A percentile compares a stretch with the other conserved stretches of the same genome.
Evolutionary conservation across 345 rosid species (phyloP).

Genomic region (Lenwebbia sp.): DNA sequence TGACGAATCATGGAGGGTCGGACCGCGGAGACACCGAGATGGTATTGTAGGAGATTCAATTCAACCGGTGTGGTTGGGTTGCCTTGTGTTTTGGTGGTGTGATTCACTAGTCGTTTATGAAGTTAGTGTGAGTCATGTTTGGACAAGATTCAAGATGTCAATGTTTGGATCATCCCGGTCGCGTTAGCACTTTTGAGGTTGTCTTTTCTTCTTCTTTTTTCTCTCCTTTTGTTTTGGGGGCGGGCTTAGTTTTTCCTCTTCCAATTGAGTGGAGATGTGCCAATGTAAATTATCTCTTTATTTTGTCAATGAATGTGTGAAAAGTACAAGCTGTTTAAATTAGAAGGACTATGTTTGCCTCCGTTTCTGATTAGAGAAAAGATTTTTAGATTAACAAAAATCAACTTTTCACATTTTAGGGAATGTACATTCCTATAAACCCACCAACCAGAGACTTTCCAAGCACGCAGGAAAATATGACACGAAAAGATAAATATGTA

Average conservation of each 20-base stretch:
- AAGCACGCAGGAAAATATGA: background rate
- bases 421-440: background rate
- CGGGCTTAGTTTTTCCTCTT: background rate
- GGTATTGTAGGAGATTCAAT: background rate
- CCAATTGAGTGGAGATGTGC: background rate
- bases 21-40: background rate
- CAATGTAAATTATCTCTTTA: background rate
- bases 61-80: background rate
- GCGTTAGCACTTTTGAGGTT: background rate
- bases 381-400: background rate
- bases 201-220: background rate
- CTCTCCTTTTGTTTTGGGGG: background rate
- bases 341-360: background rate
- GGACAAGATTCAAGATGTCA: background rate
- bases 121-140: background rate
- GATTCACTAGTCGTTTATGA: background rate
- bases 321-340: background rate
- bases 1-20: background rate
- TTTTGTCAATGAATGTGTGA: background rate
- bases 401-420: background rate
- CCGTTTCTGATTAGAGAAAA: background rate
- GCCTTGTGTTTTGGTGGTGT: background rate
- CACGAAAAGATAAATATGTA: background rate
- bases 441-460: background rate
- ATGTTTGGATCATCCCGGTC: background rate